Evolutionary conservation across 139 green algal species (phyloP), one percentile per base, ranked within the genome.

Genomic region (Eudorina sp.): DNA sequence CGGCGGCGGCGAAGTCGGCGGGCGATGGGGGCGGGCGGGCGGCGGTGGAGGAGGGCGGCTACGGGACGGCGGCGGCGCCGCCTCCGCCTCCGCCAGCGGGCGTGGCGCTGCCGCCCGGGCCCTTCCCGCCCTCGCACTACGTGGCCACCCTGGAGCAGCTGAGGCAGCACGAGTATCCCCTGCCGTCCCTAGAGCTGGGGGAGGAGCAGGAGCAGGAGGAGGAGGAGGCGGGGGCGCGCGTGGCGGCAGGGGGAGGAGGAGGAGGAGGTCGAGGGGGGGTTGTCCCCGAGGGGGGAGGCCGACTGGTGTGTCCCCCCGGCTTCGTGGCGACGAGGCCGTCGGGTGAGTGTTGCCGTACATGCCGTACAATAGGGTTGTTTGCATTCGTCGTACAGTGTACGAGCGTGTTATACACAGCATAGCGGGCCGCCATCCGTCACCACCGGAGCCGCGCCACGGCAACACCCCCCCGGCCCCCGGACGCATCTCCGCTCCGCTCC

Each of bases 101-200:
- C 43, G 16, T 40, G 23, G 36, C 3, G 38, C 81, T 88, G 83
- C 85, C 86, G 11, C 85, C 70, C 7, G 78, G 75, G 0, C 88
- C 92, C 38, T 95, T 96, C 78, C 94, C 94, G 6, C 88, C 91
- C 18, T 92, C 89, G 14, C 88, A 96, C 68, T 97, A 97, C 78
- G 51, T 89, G 8, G 48, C 94, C 0, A 92, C 79, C 0, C 46
- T 90, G 13, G 68, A 92, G 53, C 48, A 96, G 81, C 91, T 96
- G 93, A 55, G 90, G 58, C 38, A 51, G 13, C 82, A 93, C 74
- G 83, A 88, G n/a, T 97, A 94, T 88, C 92, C 92, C 1, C 72
- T 97, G 58, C 92, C 94, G 18, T 31, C 3, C 7, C 80, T 86
- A 43, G 80, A 62, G 36, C 36, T 72, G 38, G 53, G 25, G 23